Percentiles rank a stretch among this genome's conserved stretches.
Conservation (phyloP, 2,329 filamentous ascomycete species). For the Byssochlamys sp. region DNA sequence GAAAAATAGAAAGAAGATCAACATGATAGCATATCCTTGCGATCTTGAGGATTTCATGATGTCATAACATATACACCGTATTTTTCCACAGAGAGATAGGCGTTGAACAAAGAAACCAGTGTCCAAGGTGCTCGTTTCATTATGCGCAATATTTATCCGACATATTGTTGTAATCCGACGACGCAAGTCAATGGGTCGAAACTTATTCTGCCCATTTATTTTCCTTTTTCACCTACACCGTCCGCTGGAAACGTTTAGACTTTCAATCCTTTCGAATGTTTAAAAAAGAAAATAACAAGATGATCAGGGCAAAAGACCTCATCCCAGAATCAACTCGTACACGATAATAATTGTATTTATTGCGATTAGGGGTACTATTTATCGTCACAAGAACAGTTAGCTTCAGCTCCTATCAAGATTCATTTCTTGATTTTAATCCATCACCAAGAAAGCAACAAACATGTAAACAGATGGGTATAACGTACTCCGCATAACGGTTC, state of each 20-base stretch:
- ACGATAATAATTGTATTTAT: constrained; percentile 75
- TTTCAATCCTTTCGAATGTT: too few species aligned
- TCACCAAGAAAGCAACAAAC: background rate
- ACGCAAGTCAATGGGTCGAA: background rate
- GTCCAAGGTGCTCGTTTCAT: too few species aligned
- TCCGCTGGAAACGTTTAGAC: too few species aligned
- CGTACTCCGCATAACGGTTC: constrained; percentile 87
- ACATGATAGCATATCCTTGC: background rate
- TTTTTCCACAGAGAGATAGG: too few species aligned
- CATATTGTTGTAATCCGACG: background rate
- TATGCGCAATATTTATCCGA: too few species aligned
- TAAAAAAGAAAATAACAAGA: too few species aligned
- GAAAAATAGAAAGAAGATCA: background rate
- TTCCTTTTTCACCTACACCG: too few species aligned
- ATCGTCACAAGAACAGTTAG: background rate
- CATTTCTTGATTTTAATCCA: background rate
- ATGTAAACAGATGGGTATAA: constrained; percentile 12
- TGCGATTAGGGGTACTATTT: constrained; percentile 68
- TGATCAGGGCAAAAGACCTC: background rate
- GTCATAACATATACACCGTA: too few species aligned
- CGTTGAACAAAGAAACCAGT: too few species aligned
- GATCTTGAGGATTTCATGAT: too few species aligned
- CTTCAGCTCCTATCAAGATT: background rate
- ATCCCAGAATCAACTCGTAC: constrained; percentile 70
- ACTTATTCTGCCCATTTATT: too few species aligned